These are phyloP conservation scores for Populus tremula DNA, from an alignment of 345 rosid species.

Conservation along the genomic window DNA sequence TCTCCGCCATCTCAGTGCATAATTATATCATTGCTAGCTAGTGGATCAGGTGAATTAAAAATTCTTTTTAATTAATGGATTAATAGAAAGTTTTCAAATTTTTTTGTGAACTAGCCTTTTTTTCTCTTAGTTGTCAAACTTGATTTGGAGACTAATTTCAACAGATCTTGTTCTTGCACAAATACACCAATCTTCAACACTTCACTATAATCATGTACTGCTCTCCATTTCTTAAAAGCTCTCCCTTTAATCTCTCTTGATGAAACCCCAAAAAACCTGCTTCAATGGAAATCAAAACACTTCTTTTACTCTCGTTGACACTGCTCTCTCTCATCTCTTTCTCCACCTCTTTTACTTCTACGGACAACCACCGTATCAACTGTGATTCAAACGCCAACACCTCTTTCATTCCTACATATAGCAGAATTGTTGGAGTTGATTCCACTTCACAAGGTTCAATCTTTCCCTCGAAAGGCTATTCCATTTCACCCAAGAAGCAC, in stretches of 20 bases:
- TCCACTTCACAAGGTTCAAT: constrained; percentile 33
- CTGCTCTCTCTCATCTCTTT: constrained; percentile 23
- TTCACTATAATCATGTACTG: not conserved
- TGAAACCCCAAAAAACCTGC: not conserved
- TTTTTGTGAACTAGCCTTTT: not conserved
- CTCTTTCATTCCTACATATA: constrained; percentile 30
- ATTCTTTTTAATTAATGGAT: not conserved
- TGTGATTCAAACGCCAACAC: constrained; percentile 61
- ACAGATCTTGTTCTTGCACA: not conserved
- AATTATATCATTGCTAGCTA: not conserved
- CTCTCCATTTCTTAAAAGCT: not conserved
- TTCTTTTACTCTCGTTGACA: constrained; percentile 29
- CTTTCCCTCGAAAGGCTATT: constrained; percentile 42
- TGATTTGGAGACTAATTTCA: not conserved
- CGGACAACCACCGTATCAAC: constrained; percentile 71
- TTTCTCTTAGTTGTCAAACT: too few relatives aligned
- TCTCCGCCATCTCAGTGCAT: not conserved
- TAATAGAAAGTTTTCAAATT: not conserved
- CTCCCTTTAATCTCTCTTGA: not conserved
- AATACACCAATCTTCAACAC: not conserved
- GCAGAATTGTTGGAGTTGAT: constrained; percentile 61
- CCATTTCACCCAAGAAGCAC: constrained; percentile 42
- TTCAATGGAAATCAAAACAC: constrained; percentile 31
- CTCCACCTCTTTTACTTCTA: constrained; percentile 51
- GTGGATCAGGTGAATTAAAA: not conserved